Percentiles rank a stretch among this genome's conserved stretches.
phyloP scores from a whole-genome alignment of 2,329 filamentous ascomycete genomes.

The Malbranchea zuffiana region DNA sequence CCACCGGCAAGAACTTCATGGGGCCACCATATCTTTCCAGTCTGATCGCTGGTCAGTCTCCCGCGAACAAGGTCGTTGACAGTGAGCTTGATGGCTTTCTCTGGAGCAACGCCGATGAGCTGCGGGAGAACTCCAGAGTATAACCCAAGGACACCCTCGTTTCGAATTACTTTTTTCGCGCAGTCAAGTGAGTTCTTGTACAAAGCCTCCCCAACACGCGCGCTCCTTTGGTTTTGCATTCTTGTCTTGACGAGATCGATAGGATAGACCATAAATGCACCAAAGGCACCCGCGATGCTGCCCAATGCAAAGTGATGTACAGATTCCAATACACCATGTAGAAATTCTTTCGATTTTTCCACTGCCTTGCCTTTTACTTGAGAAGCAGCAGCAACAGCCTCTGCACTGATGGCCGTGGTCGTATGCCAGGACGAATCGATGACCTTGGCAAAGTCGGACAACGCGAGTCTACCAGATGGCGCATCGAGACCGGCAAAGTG shows the following conservation, averaged over 20 bases:
- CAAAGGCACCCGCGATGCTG: constrained; percentile 85
- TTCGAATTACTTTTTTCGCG: constrained; percentile 80
- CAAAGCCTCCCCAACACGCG: constrained; percentile 69
- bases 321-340: constrained; percentile 61
- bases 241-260: constrained; percentile 98
- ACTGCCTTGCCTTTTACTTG: constrained; percentile 44
- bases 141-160: constrained; percentile 78
- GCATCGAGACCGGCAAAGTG: constrained; percentile 93
- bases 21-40: constrained; percentile 57
- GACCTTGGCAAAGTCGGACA: constrained; percentile 85
- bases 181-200: constrained; percentile 98
- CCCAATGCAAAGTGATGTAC: constrained; percentile 84
- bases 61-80: constrained; percentile 88
- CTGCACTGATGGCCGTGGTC: constrained; percentile 45
- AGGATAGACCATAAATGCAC: constrained; percentile 98
- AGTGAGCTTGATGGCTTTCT: constrained; percentile 98
- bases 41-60: constrained; percentile 61
- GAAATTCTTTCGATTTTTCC: constrained; percentile 45
- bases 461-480: constrained; percentile 69
- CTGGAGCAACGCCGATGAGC: constrained; percentile 92
- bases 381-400: constrained; percentile 31
- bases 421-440: constrained; percentile 86
- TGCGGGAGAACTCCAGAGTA: constrained; percentile 94
- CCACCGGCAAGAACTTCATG: constrained; percentile 81
- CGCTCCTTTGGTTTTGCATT: constrained; percentile 89